A percentile compares a stretch with the other conserved stretches of the same genome.
These are phyloP conservation scores for Globisporangium echinulatum DNA, from an alignment of 352 stramenopile genomes.

Conservation along the genomic window DNA sequence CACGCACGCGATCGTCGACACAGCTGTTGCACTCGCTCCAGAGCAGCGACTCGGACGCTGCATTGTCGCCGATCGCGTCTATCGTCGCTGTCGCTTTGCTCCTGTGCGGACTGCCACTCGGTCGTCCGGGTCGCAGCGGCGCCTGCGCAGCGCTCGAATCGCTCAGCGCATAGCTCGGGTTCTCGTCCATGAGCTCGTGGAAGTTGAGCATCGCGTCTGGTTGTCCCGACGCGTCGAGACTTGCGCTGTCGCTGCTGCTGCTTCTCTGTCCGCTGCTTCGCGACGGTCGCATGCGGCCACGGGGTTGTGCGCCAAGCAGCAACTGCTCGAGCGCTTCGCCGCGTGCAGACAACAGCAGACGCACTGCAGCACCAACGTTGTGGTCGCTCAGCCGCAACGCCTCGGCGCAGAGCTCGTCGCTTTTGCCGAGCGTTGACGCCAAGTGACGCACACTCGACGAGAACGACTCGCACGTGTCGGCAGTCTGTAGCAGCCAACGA, in stretches of 20 bases:
- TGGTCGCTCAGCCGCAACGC: conserved; percentile 45
- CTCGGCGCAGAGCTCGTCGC: conserved; percentile 46
- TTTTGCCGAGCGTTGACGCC: conserved; percentile 37
- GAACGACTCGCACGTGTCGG: conserved; percentile 19
- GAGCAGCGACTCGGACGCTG: conserved; percentile 33
- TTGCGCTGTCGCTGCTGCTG: too few relatives aligned
- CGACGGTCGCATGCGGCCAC: too few relatives aligned
- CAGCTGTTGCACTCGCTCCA: conserved; percentile 67
- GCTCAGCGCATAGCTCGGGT: conserved; percentile 62
- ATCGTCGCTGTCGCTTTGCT: conserved; percentile 16
- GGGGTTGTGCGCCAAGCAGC: neutral
- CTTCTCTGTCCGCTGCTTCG: too few relatives aligned
- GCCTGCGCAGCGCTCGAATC: conserved; percentile 44
- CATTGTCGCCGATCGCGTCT: conserved; percentile 17
- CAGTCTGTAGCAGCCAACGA: neutral
- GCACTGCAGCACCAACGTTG: conserved; percentile 43
- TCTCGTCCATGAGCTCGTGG: conserved; percentile 74
- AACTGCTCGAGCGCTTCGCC: conserved; percentile 26
- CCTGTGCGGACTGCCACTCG: conserved; percentile 37
- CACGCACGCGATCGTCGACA: conserved; percentile 51
- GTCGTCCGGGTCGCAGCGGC: conserved; percentile 17
- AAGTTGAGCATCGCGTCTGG: conserved; percentile 27
- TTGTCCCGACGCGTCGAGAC: conserved; percentile 5
- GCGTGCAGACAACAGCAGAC: conserved; percentile 44
- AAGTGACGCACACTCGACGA: conserved; percentile 40